Evolutionary conservation across 1,139 yeast species (phyloP), one percentile per base, ranked within the genome.

Genomic region (Spathaspora sp.): DNA sequence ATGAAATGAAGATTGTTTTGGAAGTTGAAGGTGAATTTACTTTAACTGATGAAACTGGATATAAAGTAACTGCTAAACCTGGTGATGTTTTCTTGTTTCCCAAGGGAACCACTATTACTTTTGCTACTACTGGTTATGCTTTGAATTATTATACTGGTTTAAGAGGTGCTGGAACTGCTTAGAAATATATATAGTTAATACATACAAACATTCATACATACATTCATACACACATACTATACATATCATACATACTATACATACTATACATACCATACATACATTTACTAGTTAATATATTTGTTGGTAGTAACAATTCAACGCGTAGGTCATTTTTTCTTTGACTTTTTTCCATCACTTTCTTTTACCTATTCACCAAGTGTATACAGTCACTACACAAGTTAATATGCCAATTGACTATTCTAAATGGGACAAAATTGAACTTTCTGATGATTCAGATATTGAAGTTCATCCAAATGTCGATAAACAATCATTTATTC

Each of bases 381-480:
- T 39, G 27, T 39, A 9, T 13, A 16, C 27, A 38, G 33, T 15
- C 7, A 20, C 13, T 39, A 20, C 23, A 20, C 7, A 20, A 4
- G 7, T n/a, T n/a, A 57, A 41, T 25, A 85, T 85, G 90, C 80
- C 88, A 45, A 84, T 91, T 56, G 99, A 93, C 63, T 93, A 93
- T 67, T 90, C 97, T 11, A 93, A 93, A 64, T 93, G 99, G 98
- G 99, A 93, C 67, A 89, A 89, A 63, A 81, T 93, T 50, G 99
- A 93, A 65, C 73, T 93, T 42, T 89, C 97, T 15, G 99, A 93
- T 63, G 99, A 93, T 64, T 89, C 97, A 6, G 98, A 93, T 61
- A 76, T 91, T 43, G 99, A 93, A 61, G 99, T 91, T 8, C 99
- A 95, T 64, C 99, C 99, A 49, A 95, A 95, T 61, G 99, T 95